Percentiles rank a stretch among this genome's conserved stretches.
These are phyloP conservation scores for Tremella mesenterica DNA, from an alignment of 768 basidiomycete genomes.

Conservation along the genomic window DNA sequence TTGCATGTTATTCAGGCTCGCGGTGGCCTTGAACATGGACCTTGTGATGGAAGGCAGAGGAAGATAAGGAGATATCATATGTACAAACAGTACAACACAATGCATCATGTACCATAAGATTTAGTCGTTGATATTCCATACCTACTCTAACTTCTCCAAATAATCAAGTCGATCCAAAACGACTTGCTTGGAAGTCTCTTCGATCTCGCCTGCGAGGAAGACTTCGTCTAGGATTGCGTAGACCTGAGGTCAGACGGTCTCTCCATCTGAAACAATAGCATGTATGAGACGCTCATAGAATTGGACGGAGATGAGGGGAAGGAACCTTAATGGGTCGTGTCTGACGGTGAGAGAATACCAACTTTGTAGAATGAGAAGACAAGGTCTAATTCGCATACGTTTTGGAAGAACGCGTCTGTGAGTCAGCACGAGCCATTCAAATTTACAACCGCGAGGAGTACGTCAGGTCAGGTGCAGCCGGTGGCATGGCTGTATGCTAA, in stretches of 20 bases:
- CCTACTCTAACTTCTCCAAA: slow-evolving; percentile 86
- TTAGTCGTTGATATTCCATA: too few species aligned
- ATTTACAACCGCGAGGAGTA: too few species aligned
- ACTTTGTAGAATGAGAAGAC: slow-evolving; percentile 99
- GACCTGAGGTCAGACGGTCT: slow-evolving; percentile 52
- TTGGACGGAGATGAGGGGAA: too few species aligned
- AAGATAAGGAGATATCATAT: too few species aligned
- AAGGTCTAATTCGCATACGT: slow-evolving; percentile 93
- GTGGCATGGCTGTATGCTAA: background rate
- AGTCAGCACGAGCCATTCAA: slow-evolving; percentile 4
- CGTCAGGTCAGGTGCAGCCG: too few species aligned
- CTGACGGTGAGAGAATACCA: slow-evolving; percentile 6
- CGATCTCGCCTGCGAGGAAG: slow-evolving; percentile 94
- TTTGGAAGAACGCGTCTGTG: slow-evolving; percentile 93
- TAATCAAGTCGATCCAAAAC: slow-evolving; percentile 82
- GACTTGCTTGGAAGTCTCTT: slow-evolving; percentile 96
- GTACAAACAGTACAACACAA: too few species aligned
- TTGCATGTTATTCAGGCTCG: too few species aligned
- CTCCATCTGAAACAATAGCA: background rate
- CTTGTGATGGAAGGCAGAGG: too few species aligned
- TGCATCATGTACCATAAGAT: too few species aligned
- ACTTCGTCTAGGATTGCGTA: slow-evolving; percentile 98
- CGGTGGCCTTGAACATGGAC: too few species aligned
- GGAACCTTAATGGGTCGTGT: too few species aligned
- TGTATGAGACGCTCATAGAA: background rate